Base-by-base conservation (phyloP, 352 stramenopile genomes). In the Pythium guiyangense region DNA sequence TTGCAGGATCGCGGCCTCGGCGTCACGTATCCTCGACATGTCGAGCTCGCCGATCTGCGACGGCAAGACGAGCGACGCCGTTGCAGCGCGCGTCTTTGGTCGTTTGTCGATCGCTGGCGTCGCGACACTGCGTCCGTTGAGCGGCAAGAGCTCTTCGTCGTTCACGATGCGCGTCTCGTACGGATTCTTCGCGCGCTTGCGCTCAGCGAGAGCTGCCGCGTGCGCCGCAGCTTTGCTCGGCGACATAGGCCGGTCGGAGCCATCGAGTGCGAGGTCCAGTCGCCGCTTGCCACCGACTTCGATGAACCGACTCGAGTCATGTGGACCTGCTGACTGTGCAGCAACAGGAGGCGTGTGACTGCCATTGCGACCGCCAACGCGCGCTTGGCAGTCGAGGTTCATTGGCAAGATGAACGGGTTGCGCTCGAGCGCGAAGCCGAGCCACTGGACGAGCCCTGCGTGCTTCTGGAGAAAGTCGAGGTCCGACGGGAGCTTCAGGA, bases 401-500 rank as follows among this genome's bases (percentile, higher is more conserved):
- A 94, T 54, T 0, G 86, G 84, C 1, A 97, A 57, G 18, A 96
- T 59, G 49, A 97, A 97, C 18, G 91, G 91, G 53, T 97, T 97
- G 2, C 91, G 75, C 27, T 77, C 52, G 8, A 97, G 64, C 0
- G 73, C 76, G 57, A 97, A 96, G 1, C 86, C 84, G 20, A 97
- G 74, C 87, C 88, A 97, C 29, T 88, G 74, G 4, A 69, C 59
- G n/a, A 97, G 66, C 0, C 71, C 77, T 11, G 70, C 56, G 68
- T 90, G 80, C 42, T 90, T 80, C n/a, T 88, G 66, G 9, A 98
- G 52, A 49, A 97, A 97, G 50, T 97, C 87, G 22, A 97, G 61
- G 57, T 98, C 92, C 0, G 81, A 94, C 4, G 86, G 74, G 10
- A 98, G 63, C 48, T 96, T 97, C 12, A 97, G 68, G 1, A 98